phyloP scores from a whole-genome alignment of 306 rosid genomes.

The Cyamopsis tetragonoloba region DNA sequence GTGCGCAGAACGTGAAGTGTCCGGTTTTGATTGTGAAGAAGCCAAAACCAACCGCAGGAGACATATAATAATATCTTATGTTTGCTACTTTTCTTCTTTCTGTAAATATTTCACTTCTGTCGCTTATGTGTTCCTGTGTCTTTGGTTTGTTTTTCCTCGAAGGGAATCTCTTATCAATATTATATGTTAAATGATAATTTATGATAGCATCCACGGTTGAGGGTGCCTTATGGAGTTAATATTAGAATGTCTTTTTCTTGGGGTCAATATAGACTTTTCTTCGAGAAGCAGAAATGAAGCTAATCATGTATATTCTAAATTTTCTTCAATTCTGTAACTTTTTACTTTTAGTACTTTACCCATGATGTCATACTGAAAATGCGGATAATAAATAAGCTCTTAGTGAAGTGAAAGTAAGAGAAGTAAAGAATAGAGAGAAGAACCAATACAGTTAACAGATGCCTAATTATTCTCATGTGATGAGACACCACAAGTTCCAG shows the following conservation, averaged over 20 bases:
- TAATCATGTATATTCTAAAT: too few species aligned
- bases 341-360: neutral
- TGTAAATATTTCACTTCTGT: slow-evolving; percentile 8
- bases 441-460: too few species aligned
- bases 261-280: too few species aligned
- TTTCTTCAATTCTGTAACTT: neutral
- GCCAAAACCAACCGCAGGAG: slow-evolving; percentile 48
- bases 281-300: too few species aligned
- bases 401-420: neutral
- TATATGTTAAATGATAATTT: neutral
- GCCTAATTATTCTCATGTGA: too few species aligned
- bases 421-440: neutral
- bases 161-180: neutral
- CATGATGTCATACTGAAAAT: neutral
- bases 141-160: neutral
- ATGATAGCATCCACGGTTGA: too few species aligned
- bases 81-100: neutral
- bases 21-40: slow-evolving; percentile 80
- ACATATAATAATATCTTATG: neutral
- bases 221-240: too few species aligned
- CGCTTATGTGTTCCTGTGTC: neutral
- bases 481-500: too few species aligned
- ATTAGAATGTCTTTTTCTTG: too few species aligned
- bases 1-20: slow-evolving; percentile 79
- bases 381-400: neutral